Evolutionary conservation across 257 asterid species (phyloP).

Genomic region (Petrea volubilis): DNA sequence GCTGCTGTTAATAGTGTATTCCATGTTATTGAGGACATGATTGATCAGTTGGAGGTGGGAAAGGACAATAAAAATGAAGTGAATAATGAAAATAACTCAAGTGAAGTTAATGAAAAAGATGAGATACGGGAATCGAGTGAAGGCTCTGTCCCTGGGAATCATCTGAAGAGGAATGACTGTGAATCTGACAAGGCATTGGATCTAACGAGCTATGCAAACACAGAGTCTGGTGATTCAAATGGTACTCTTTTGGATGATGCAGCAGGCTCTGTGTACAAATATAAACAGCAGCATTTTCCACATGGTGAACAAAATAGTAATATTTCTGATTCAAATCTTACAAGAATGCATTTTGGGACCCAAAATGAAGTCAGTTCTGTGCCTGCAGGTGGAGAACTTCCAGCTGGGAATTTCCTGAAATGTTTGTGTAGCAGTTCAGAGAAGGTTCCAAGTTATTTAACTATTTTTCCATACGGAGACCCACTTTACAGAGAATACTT

Average conservation of each 20-base stretch:
- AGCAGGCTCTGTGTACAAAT: conserved; percentile 21
- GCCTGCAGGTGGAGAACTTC: conserved; percentile 35
- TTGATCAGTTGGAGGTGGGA: conserved; percentile 68
- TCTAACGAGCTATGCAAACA: conserved; percentile 18
- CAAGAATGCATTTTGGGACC: conserved; percentile 30
- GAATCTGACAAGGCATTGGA: conserved; percentile 33
- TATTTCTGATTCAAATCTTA: conserved; percentile 19
- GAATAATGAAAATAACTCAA: conserved; percentile 25
- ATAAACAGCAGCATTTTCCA: conserved; percentile 10
- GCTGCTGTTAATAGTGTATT: conserved; percentile 88
- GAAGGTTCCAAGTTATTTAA: conserved; percentile 31
- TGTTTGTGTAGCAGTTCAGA: conserved; percentile 34
- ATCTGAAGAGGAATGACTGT: conserved; percentile 21
- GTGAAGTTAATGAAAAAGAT: conserved; percentile 32
- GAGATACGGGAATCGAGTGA: conserved; percentile 35
- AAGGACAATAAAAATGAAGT: conserved; percentile 40
- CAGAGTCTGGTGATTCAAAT: conserved; percentile 31
- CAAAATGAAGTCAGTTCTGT: conserved; percentile 31
- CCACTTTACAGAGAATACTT: conserved; percentile 59
- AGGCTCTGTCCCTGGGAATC: conserved; percentile 30
- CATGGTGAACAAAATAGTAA: conserved; percentile 13
- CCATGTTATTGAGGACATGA: conserved; percentile 80
- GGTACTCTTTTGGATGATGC: conserved; percentile 27
- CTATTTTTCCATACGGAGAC: conserved; percentile 39
- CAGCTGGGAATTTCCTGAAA: conserved; percentile 34